These are phyloP conservation scores for Oryza longistaminata DNA, from an alignment of 176 grass and related monocot species.

Conservation along the genomic window DNA sequence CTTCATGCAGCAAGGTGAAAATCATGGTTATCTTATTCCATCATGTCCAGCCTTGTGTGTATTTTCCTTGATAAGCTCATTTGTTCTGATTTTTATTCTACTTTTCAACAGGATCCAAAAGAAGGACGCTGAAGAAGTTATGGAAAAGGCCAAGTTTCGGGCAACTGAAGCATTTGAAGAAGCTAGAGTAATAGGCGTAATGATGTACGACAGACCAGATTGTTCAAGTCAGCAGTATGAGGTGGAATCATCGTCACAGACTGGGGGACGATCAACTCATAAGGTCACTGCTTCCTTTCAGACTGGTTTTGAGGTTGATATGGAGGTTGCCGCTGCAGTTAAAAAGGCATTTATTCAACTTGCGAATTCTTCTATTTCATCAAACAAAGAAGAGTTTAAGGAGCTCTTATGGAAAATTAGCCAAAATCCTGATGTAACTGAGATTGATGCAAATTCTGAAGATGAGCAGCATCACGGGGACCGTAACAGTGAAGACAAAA, in stretches of 20 bases:
- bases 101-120: conserved; percentile 61
- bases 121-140: conserved; percentile 54
- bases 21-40: conserved; percentile 9
- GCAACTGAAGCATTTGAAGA: conserved; percentile 82
- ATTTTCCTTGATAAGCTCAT: background rate
- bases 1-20: conserved; percentile 89
- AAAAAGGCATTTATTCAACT: conserved; percentile 77
- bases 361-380: conserved; percentile 52
- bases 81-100: background rate
- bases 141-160: conserved; percentile 60
- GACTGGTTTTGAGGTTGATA: conserved; percentile 89
- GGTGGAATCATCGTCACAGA: conserved; percentile 56
- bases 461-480: conserved; percentile 10
- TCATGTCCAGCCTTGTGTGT: background rate
- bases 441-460: conserved; percentile 45
- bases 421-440: conserved; percentile 73
- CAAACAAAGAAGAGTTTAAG: conserved; percentile 73
- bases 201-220: conserved; percentile 95
- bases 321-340: conserved; percentile 80
- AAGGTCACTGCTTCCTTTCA: conserved; percentile 86
- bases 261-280: conserved; percentile 65
- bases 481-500: conserved; percentile 18
- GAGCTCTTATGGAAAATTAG: conserved; percentile 72
- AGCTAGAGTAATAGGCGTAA: conserved; percentile 78
- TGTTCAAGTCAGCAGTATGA: conserved; percentile 57